phyloP scores from a whole-genome alignment of 2,329 filamentous ascomycete species.

The Penicillium paneum region DNA sequence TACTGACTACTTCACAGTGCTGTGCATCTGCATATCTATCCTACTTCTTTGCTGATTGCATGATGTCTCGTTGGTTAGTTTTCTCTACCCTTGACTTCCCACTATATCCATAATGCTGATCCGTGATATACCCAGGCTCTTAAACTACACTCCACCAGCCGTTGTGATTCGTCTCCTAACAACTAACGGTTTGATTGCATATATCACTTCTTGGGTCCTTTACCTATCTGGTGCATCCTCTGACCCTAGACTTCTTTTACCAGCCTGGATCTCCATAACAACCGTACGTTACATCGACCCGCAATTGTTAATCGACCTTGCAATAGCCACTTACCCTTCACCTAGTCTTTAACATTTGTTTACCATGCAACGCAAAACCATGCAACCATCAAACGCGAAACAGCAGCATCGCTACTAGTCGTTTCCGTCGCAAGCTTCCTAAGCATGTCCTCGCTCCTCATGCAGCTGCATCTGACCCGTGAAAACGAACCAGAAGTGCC shows the following conservation, averaged over 20 bases:
- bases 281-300: constrained; percentile 51
- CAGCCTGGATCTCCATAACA: constrained; percentile 74
- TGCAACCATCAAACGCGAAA: constrained; percentile 76
- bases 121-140: constrained; percentile 56
- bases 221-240: constrained; percentile 67
- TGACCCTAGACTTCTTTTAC: constrained; percentile 67
- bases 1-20: constrained; percentile 48
- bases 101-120: background rate
- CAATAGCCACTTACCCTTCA: background rate
- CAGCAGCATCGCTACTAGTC: constrained; percentile 70
- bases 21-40: constrained; percentile 73
- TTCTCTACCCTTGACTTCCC: background rate
- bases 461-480: constrained; percentile 63
- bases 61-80: constrained; percentile 75
- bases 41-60: constrained; percentile 79
- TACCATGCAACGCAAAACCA: constrained; percentile 76
- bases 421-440: constrained; percentile 74
- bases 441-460: constrained; percentile 67
- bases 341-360: constrained; percentile 65
- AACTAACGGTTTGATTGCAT: constrained; percentile 70
- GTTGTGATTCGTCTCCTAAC: constrained; percentile 76
- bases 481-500: constrained; percentile 61
- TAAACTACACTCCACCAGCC: constrained; percentile 75
- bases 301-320: background rate
- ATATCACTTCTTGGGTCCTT: constrained; percentile 69